A percentile compares a stretch with the other conserved stretches of the same genome.
Conservation (phyloP, 306 rosid species). For the Benincasa hispida region DNA sequence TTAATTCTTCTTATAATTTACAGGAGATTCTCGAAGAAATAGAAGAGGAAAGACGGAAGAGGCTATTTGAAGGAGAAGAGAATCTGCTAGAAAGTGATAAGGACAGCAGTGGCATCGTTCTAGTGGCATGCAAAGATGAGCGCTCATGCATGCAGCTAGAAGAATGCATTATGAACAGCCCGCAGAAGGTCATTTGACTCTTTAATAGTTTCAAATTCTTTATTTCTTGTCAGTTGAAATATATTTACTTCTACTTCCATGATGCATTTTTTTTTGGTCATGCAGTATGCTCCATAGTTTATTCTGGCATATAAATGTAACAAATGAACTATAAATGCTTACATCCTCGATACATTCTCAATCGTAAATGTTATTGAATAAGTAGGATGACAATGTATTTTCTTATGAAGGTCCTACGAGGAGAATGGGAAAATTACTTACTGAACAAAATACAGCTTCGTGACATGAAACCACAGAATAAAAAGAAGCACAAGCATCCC, state of each 20-base stretch:
- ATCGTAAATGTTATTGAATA: not conserved
- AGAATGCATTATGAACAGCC: conserved; percentile 49
- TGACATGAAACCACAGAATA: conserved; percentile 43
- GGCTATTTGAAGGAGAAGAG: conserved; percentile 35
- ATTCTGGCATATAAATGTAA: not conserved
- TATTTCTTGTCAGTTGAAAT: not conserved
- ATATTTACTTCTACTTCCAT: conserved; percentile 1
- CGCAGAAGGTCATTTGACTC: conserved; percentile 41
- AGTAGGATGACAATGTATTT: conserved; percentile 3
- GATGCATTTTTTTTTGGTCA: not conserved
- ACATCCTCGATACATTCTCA: not conserved
- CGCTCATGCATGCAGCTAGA: conserved; percentile 89
- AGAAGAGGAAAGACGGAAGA: conserved; percentile 63
- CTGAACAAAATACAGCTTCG: conserved; percentile 75
- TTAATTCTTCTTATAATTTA: not conserved
- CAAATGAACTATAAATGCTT: not conserved
- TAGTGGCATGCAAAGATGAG: conserved; percentile 96
- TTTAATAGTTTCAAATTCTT: not conserved
- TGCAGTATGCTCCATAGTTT: not conserved
- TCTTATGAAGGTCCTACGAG: conserved; percentile 55
- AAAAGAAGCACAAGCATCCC: conserved; percentile 73
- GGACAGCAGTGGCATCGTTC: conserved; percentile 47
- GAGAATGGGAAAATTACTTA: conserved; percentile 89
- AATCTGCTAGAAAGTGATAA: conserved; percentile 37
- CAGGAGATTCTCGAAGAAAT: conserved; percentile 95